Evolutionary conservation across 495 filamentous ascomycete species (phyloP).

Genomic region (Neurospora tetraspora): DNA sequence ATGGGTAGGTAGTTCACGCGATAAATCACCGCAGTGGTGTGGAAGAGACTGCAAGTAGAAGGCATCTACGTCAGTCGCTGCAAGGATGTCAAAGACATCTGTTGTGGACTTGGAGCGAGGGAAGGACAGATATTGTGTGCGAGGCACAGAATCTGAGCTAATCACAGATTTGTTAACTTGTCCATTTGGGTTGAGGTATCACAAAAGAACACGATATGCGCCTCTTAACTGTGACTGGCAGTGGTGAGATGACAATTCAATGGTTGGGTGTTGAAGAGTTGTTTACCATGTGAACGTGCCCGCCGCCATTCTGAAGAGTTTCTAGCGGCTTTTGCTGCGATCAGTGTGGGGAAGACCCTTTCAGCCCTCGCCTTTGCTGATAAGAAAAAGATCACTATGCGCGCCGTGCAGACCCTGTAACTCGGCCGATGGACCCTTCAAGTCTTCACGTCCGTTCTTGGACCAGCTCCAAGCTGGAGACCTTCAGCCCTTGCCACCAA

Average conservation of each 20-base stretch:
- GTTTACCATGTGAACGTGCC: background rate
- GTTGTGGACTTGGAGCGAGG: background rate
- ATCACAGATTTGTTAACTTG: background rate
- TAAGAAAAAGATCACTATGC: background rate
- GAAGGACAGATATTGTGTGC: background rate
- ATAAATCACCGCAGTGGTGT: background rate
- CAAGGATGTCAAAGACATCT: constrained; percentile 1
- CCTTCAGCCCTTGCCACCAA: background rate
- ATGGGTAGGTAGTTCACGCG: background rate
- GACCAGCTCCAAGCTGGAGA: constrained; percentile 13
- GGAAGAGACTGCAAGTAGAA: background rate
- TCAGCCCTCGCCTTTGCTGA: background rate
- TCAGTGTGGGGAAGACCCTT: background rate
- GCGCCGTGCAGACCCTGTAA: background rate
- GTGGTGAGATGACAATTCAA: background rate
- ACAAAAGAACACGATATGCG: background rate
- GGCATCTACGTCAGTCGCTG: constrained; percentile 16
- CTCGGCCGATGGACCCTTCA: background rate
- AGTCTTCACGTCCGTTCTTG: background rate
- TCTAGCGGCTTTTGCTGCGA: background rate
- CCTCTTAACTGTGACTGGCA: background rate
- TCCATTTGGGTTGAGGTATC: background rate
- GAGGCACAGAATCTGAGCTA: background rate
- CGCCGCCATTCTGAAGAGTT: background rate
- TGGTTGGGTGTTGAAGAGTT: background rate